Evolutionary conservation across 2,329 filamentous ascomycete genomes (phyloP), one percentile per base, ranked within the genome.

Genomic region (Hypoxylon sp.): DNA sequence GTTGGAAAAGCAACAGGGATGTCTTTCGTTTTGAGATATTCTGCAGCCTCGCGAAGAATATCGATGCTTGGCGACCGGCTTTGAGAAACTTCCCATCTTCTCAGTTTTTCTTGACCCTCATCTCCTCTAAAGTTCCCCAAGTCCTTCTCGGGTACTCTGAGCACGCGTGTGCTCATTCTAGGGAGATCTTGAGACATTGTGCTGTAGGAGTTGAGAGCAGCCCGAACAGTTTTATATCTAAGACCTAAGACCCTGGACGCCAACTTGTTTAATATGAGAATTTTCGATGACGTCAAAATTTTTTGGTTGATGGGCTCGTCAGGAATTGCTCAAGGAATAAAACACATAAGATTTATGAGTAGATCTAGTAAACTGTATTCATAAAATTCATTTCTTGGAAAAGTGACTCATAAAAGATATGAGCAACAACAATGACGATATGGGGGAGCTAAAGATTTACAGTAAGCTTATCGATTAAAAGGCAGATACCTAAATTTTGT

Each of bases 1-100:
- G 96, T 99, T 0, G 96, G 96, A 78, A 99, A 99, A 1, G 93
- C 96, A 52, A 99, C 94, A 3, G 96, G 96, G 3, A 87, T 86
- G 77, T 93, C 86, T 57, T 86, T 90, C 17, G 84, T 84, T 57
- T 84, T 87, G 37, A 97, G 83, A 71, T 90, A 85, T 11, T 85
- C 78, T 2, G 92, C 93, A 0, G 93, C 93, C 61, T 89, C 82
- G 64, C 83, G 81, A 39, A 97, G 84, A 26, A 72, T 69, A 62
- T 70, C 59, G 53, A 75, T 62, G 65, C 69, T 72, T n/a, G 69
- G 54, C 17, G 71, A 74, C 26, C 71, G 44, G 47, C 39, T 59
- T 48, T 73, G 63, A 48, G 73, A 68, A 48, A 77, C 69, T 39
- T 76, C 73, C 77, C 77, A 79, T 46, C 55, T 64, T 51, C 70